Evolutionary conservation across 495 filamentous ascomycete genomes (phyloP), one percentile per base, ranked within the genome.

Genomic region (Platismatia glauca): DNA sequence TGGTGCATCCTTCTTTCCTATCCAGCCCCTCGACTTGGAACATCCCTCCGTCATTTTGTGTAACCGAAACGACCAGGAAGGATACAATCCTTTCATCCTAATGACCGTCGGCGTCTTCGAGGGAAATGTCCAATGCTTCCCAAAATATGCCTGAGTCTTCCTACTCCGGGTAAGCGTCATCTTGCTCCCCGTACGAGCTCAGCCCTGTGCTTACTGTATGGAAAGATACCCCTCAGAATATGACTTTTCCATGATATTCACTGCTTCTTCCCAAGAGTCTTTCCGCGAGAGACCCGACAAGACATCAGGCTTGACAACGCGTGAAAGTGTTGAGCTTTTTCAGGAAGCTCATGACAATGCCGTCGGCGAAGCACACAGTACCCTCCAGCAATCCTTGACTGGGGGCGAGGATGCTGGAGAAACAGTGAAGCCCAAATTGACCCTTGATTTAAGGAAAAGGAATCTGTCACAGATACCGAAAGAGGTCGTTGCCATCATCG

Each of bases 401-500:
- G 86, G 86, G 59, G 84, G 80, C 41, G 86, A 86, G 60, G 84
- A 81, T 58, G 82, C 89, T 24, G 86, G 81, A 60, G 84, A 82
- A 71, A 84, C 83, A 22, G 78, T 89, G 59, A 87, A 89, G 73
- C 83, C 79, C 24, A 90, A 91, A 43, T 50, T 95, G 65, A 96
- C 92, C 18, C 86, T 98, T 68, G 90, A 96, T 72, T 76, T 98
- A 69, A 90, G 89, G 65, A 86, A 92, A 72, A 89, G 86, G 63
- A 84, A 85, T 66, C 92, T 98, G 46, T 79, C 82, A 55, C 82
- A 78, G 63, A 82, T 98, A 68, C 92, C 93, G 1, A 89, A 92
- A 50, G 88, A 93, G 64, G 89, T 96, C 59, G 85, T 97, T 38
- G 90, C 94, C 71, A 84, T 95, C 66, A 91, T 98, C 59, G 95